phyloP scores from a whole-genome alignment of 345 rosid genomes.

The Syzygium grande region DNA sequence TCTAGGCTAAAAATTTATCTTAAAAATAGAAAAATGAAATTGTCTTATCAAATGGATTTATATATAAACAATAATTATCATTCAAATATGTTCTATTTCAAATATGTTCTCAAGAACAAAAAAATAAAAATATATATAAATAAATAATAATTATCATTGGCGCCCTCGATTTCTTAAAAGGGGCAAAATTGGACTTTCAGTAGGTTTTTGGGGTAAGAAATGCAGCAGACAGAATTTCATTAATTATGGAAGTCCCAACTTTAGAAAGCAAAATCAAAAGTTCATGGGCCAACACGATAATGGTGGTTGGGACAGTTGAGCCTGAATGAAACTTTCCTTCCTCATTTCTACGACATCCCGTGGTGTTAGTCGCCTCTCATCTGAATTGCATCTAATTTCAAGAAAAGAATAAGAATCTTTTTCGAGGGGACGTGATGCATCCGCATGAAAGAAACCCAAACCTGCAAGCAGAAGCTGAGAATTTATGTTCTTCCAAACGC shows the following conservation, averaged over 20 bases:
- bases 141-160: too few species aligned
- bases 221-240: neutral
- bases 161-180: too few species aligned
- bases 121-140: too few species aligned
- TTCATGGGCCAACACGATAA: neutral
- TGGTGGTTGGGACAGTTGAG: neutral
- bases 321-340: neutral
- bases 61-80: too few species aligned
- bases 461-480: neutral
- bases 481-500: neutral
- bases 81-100: too few species aligned
- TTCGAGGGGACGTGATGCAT: neutral
- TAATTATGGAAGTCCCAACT: too few species aligned
- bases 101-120: too few species aligned
- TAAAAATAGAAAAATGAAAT: too few species aligned
- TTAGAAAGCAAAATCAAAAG: neutral
- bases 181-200: neutral
- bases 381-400: neutral
- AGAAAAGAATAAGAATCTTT: neutral
- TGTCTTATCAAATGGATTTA: too few species aligned
- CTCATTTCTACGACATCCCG: neutral
- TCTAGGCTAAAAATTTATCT: too few species aligned
- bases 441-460: neutral
- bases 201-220: neutral
- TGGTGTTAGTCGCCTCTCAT: neutral